Base-by-base conservation (phyloP, 768 basidiomycete species). In the Neoboletus magnificus region DNA sequence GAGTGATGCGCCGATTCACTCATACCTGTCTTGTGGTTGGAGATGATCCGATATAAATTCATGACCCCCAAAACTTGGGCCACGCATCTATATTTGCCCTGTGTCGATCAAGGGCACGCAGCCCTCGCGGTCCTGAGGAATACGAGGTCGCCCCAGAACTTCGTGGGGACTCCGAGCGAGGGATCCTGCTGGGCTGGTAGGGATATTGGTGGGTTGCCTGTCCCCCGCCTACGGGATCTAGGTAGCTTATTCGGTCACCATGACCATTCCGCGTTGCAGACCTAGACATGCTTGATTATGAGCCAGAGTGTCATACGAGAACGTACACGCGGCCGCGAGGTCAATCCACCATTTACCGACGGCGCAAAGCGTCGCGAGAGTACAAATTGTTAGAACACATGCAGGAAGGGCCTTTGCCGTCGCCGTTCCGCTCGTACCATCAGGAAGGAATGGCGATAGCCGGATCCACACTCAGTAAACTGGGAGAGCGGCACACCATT, bases 331-430 rank as follows among this genome's bases (percentile, higher is more conserved):
- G 15, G 48, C 54, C 33, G 49, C 33, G 30, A 48, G 49, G 50
- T 27, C 48, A 49, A 53, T 52, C 32, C 47, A 52, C 47, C 40
- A 43, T 20, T 55, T 52, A 47, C 62, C 48, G 55, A 53, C 36
- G 48, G 51, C 45, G 44, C 36, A 55, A 52, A 58, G 43, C 22
- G 18, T 20, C 45, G 29, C 29, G 22, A 25, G 22, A 27, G 27
- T 27, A 27, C 10, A 27, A 40, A 13, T 27, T 30, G 22, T 51
- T 42, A 29, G 33, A 41, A 43, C 51, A 36, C 35, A 30, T 33
- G 37, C 41, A 50, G 33, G 40, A 36, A 39, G 15, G 27, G 18
- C 33, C 41, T 2, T 52, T 48, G 36, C 46, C 55, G 45, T 48
- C 45, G 39, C 48, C 51, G 47, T 47, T 50, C 56, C 44, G 45